Evolutionary conservation across 1,284 basidiomycete species (phyloP).

Genomic region (Waitea zeae): DNA sequence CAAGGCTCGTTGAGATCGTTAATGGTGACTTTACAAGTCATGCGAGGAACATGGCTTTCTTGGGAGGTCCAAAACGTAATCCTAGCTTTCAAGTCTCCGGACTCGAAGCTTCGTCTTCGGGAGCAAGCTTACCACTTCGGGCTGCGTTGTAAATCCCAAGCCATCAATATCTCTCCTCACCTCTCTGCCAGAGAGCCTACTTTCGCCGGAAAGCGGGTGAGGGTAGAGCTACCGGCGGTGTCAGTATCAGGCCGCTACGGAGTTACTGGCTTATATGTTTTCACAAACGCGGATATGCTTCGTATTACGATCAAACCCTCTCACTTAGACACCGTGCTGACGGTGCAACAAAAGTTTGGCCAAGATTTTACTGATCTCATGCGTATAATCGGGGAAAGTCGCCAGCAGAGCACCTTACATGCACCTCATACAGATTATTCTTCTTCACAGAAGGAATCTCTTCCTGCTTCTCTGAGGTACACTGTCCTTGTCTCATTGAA

Average conservation of each 20-base stretch:
- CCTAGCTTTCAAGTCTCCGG: slow-evolving; percentile 17
- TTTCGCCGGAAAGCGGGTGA: slow-evolving; percentile 27
- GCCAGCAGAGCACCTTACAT: slow-evolving; percentile 17
- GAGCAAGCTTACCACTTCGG: slow-evolving; percentile 29
- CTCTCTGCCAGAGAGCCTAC: slow-evolving; percentile 15
- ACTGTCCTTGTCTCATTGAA: slow-evolving; percentile 45
- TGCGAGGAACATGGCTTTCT: slow-evolving; percentile 72
- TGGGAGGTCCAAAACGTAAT: slow-evolving; percentile 30
- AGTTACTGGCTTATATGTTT: slow-evolving; percentile 27
- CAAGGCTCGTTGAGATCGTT: slow-evolving; percentile 30
- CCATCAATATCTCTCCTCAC: slow-evolving; percentile 35
- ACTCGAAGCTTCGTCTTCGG: slow-evolving; percentile 26
- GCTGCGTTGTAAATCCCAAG: slow-evolving; percentile 42
- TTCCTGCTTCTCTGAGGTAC: slow-evolving; percentile 16
- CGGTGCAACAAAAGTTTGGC: slow-evolving; percentile 72
- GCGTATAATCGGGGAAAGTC: slow-evolving; percentile 40
- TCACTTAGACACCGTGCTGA: slow-evolving; percentile 65
- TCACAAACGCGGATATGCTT: slow-evolving; percentile 48
- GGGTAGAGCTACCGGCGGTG: slow-evolving; percentile 45
- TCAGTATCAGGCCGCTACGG: slow-evolving; percentile 40
- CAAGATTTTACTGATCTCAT: slow-evolving; percentile 74
- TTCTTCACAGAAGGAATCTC: slow-evolving; percentile 1
- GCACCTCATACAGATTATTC: slow-evolving; percentile 3
- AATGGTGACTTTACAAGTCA: slow-evolving; percentile 52
- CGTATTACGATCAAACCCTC: slow-evolving; percentile 59